Evolutionary conservation across 495 filamentous ascomycete species (phyloP).

Genomic region (Beverwykella pulmonaria): DNA sequence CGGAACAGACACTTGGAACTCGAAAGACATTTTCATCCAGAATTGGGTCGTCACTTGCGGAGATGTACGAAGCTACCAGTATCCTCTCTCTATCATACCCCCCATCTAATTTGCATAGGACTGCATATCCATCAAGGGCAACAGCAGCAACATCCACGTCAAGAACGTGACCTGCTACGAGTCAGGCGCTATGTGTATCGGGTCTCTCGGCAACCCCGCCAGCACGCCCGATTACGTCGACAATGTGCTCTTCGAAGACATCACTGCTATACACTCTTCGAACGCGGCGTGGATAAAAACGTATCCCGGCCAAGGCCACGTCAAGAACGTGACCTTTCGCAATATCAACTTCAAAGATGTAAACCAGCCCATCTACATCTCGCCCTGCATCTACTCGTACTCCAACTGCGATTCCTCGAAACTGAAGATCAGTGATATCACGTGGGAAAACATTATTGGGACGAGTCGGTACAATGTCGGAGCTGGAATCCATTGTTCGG

Average conservation of each 20-base stretch:
- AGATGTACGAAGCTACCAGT: conserved; percentile 7
- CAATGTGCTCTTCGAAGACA: conserved; percentile 37
- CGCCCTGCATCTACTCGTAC: conserved; percentile 59
- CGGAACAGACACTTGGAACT: conserved; percentile 40
- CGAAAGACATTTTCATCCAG: conserved; percentile 31
- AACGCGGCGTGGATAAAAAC: conserved; percentile 60
- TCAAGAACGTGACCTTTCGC: conserved; percentile 44
- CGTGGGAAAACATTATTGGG: conserved; percentile 60
- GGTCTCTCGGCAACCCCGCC: conserved; percentile 20
- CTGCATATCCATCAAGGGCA: conserved; percentile 38
- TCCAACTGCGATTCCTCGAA: conserved; percentile 55
- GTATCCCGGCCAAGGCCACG: conserved; percentile 48
- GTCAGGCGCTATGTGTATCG: conserved; percentile 23
- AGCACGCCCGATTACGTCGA: conserved; percentile 33
- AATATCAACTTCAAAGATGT: conserved; percentile 60
- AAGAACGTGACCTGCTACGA: conserved; percentile 36
- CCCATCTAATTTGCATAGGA: conserved; percentile 5
- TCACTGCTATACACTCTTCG: conserved; percentile 46
- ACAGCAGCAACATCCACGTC: conserved; percentile 33
- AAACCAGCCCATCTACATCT: conserved; percentile 62
- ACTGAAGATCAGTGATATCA: conserved; percentile 52
- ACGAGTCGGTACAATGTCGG: conserved; percentile 59
- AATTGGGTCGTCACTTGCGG: conserved; percentile 38
- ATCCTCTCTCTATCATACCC: neutral
- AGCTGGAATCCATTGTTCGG: conserved; percentile 57